phyloP scores from a whole-genome alignment of 164 flowering plant species.

The Magnolia kwangsiensis region DNA sequence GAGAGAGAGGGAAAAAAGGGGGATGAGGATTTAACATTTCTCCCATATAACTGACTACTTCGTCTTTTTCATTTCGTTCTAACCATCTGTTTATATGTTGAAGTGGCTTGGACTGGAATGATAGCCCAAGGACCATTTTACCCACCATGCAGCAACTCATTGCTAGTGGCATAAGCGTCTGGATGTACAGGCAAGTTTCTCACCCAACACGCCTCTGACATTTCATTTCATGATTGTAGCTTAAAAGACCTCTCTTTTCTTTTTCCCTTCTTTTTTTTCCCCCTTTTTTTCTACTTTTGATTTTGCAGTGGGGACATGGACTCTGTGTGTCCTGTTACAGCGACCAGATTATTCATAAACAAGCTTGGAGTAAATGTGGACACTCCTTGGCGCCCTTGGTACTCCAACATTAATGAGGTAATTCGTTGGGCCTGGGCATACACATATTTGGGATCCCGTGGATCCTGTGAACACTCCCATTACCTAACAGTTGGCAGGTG shows the following conservation, averaged over 20 bases:
- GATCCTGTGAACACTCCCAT: background rate
- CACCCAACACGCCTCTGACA: background rate
- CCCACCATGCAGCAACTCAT: slow-evolving; percentile 30
- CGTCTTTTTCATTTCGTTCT: background rate
- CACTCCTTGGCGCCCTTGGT: slow-evolving; percentile 38
- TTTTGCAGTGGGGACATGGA: slow-evolving; percentile 35
- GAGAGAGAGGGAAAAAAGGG: too few species aligned
- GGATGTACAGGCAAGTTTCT: slow-evolving; percentile 39
- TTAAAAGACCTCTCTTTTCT: background rate
- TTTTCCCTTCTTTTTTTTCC: background rate
- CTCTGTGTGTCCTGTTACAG: slow-evolving; percentile 28
- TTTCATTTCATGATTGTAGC: background rate
- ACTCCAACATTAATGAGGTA: slow-evolving; percentile 24
- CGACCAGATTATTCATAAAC: slow-evolving; percentile 21
- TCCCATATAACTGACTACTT: background rate
- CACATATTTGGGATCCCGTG: background rate
- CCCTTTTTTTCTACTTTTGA: background rate
- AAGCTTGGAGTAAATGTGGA: slow-evolving; percentile 15
- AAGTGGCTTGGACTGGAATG: slow-evolving; percentile 3
- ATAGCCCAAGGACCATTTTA: slow-evolving; percentile 27
- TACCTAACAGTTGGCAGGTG: background rate
- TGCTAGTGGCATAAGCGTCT: slow-evolving; percentile 24
- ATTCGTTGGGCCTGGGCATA: background rate
- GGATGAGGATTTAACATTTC: background rate
- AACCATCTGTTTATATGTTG: background rate